These are phyloP conservation scores for Solanum hybrid DNA, from an alignment of 305 asterid genomes.

Conservation along the genomic window DNA sequence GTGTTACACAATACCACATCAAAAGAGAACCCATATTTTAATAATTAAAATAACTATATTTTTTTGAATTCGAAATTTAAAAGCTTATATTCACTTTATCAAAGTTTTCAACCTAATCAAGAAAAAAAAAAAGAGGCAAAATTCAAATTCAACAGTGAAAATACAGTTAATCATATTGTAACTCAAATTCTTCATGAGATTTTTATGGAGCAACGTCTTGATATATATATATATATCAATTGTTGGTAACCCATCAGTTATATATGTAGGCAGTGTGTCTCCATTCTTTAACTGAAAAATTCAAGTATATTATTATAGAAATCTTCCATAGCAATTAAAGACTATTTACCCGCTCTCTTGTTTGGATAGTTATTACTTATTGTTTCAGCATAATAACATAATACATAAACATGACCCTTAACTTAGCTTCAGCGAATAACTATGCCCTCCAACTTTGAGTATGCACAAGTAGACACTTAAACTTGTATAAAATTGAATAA, in stretches of 20 bases:
- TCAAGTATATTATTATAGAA: neutral
- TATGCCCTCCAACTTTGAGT: too few species aligned
- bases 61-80: neutral
- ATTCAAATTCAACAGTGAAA: neutral
- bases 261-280: neutral
- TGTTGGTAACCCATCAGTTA: neutral
- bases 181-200: neutral
- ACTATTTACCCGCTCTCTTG: neutral
- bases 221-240: neutral
- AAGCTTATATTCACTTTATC: neutral
- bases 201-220: neutral
- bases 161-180: neutral
- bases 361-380: neutral
- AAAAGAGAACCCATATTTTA: neutral
- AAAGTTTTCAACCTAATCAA: neutral
- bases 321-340: neutral
- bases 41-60: neutral
- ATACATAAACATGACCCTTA: too few species aligned
- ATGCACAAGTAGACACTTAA: too few species aligned
- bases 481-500: too few species aligned
- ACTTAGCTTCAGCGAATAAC: too few species aligned
- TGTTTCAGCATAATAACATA: neutral
- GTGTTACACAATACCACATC: neutral
- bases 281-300: neutral
- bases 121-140: neutral